These are phyloP conservation scores for Populus alba DNA, from an alignment of 345 rosid species.

Conservation along the genomic window DNA sequence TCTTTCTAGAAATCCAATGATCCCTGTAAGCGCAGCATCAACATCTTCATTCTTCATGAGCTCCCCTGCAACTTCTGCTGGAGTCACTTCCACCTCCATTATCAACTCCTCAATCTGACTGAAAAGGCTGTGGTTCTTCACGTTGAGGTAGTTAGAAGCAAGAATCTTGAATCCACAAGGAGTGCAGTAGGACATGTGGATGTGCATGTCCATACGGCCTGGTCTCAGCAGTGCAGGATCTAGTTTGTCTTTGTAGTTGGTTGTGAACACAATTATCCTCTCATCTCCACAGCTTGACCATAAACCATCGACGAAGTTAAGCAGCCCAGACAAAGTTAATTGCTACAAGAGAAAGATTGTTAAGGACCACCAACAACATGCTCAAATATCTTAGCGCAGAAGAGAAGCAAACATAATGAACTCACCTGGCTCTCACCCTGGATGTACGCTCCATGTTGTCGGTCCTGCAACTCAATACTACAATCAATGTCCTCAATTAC, in stretches of 20 bases:
- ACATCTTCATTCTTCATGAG: conserved; percentile 14
- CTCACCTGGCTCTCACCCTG: conserved; percentile 5
- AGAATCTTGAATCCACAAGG: conserved; percentile 7
- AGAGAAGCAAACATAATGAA: not conserved
- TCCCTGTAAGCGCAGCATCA: conserved; percentile 17
- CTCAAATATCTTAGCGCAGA: not conserved
- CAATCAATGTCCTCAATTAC: conserved; percentile 32
- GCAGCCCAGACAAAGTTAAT: conserved; percentile 26
- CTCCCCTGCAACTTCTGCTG: conserved; percentile 21
- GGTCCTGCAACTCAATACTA: conserved; percentile 17
- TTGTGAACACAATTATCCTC: conserved; percentile 22
- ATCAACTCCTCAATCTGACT: not conserved
- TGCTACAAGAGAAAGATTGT: not conserved
- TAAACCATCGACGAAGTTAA: conserved; percentile 24
- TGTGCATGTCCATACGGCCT: conserved; percentile 23
- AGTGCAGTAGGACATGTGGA: conserved; percentile 20
- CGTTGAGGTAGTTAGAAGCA: conserved; percentile 10
- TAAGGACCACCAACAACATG: not conserved
- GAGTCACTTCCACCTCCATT: conserved; percentile 6
- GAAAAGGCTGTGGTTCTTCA: not conserved
- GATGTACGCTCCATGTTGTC: not conserved
- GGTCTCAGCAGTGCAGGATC: conserved; percentile 22
- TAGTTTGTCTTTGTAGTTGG: conserved; percentile 25
- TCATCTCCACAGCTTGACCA: conserved; percentile 34
- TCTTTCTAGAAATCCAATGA: conserved; percentile 12